phyloP scores from a whole-genome alignment of 75 land plant species.

The Cunninghamia lanceolata region DNA sequence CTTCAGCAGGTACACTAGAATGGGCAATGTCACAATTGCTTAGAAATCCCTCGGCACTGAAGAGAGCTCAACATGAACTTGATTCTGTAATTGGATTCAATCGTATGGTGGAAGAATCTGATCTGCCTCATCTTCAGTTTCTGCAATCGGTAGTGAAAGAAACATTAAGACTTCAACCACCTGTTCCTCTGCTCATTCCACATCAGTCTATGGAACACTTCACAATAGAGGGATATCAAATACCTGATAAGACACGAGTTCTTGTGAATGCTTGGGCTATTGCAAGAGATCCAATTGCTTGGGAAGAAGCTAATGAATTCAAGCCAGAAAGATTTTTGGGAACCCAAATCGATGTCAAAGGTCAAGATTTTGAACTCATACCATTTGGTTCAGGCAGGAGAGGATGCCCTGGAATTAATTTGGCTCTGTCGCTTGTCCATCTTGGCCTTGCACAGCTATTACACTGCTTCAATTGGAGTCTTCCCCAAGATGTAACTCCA shows the following conservation, averaged over 20 bases:
- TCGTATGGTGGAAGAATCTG: neutral
- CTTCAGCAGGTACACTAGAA: no score
- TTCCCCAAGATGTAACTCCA: neutral
- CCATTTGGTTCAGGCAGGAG: no score
- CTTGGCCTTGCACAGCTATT: no score
- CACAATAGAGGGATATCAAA: constrained; percentile 26
- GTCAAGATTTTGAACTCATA: neutral
- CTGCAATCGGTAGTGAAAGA: neutral
- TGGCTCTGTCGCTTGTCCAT: no score
- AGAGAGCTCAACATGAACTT: no score
- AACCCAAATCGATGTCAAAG: neutral
- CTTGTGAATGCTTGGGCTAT: constrained; percentile 15
- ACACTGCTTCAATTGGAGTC: constrained; percentile 11
- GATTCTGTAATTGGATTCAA: constrained; percentile 1
- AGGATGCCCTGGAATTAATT: no score
- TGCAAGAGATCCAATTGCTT: neutral
- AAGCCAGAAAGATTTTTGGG: constrained; percentile 13
- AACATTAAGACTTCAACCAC: constrained; percentile 17
- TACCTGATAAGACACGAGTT: constrained; percentile 24
- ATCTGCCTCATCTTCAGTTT: neutral
- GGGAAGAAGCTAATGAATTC: constrained; percentile 2
- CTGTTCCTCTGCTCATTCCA: constrained; percentile 29
- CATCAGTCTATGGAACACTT: constrained; percentile 23
- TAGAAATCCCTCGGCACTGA: no score
- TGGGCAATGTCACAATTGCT: no score